Base-by-base conservation (phyloP, 768 basidiomycete genomes). In the Multifurca ochricompacta region DNA sequence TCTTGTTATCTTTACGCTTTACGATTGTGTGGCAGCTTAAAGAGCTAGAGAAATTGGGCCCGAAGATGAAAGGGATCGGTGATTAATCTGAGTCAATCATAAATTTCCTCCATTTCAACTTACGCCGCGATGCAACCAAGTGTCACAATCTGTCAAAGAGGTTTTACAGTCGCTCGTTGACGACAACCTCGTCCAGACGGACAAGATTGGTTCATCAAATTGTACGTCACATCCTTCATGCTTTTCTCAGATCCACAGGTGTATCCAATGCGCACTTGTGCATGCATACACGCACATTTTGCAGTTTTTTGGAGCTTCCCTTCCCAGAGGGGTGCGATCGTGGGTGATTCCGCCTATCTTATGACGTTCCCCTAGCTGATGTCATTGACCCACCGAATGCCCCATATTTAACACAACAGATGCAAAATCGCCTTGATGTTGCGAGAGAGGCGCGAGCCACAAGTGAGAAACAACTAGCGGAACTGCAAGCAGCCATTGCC, bases 221-320 rank as follows among this genome's bases (percentile, higher is more conserved):
- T 96, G 93, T 91, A 66, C 62, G 85, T 69, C 4, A 3, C 53
- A 32, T 65, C 23, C 60, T 18, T 16, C 8, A 41, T 56, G 1
- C 6, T 27, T 46, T 53, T 41, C 51, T 56, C 16, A 46, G 64
- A 52, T 62, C 64, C 68, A 59, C 67, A 30, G 13, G 21, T 39
- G 8, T 21, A 21, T 13, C 16, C 18, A 10, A 5, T 3, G 5
- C 3, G 3, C 3, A 48, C 51, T 52, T 57, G 60, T 62, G 57
- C 64, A 67, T 62, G 62, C 3, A 48, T 49, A 50, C 56, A 59
- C 62, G 57, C 64, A 67, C 62, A 62, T 60, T 34, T 53, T 52
- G 49, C 42, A 94, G 92, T 94, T 70, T 95, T 90, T 68, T 96
- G 93, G 93, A 89, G 89, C 64, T 95, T 96, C 66, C 92, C 92